Evolutionary conservation across 495 filamentous ascomycete genomes (phyloP), one percentile per base, ranked within the genome.

Genomic region (Penicillium goetzii): DNA sequence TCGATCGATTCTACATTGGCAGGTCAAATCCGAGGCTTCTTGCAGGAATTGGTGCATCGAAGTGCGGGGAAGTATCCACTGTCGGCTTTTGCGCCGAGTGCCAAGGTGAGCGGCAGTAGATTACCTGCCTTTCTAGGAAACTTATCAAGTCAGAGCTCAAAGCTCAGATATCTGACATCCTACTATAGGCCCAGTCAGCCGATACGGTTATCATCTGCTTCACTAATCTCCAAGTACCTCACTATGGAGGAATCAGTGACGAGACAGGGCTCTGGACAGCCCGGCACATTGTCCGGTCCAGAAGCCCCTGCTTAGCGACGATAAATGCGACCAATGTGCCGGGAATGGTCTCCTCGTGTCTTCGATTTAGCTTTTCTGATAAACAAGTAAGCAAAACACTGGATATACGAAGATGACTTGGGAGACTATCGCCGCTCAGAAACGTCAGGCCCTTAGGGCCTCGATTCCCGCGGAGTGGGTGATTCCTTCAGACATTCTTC

Each of bases 401-500:
- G 11, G 14, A 30, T 30, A 51, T 0, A 21, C 15, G 8, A 10
- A 51, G 25, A 51, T 51, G 56, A 36, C 56, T 23, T 85, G 63
- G 81, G 78, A 74, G 47, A 62, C 54, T 19, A 64, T 67, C 57
- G 57, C 63, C 12, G 56, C 43, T 21, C 41, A 49, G n/a, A 61
- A 63, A 51, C 63, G 64, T 25, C 55, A 62, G 28, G 67, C 50
- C 11, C 51, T 65, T 26, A 49, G 49, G 62, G 54, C 58, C 9
- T 53, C 58, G 11, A 67, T 68, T 26, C 66, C 63, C 0, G 6
- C 61, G 11, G 56, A 61, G 60, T 61, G 34, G 67, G 25, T 56
- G 25, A 65, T 59, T 49, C 61, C 68, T 7, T 28, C 14, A 15
- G 26, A 51, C 15, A 17, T 51, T 30, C 25, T 51, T 28, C 47